These are phyloP conservation scores for Jatropha curcas DNA, from an alignment of 345 rosid species.

Conservation along the genomic window DNA sequence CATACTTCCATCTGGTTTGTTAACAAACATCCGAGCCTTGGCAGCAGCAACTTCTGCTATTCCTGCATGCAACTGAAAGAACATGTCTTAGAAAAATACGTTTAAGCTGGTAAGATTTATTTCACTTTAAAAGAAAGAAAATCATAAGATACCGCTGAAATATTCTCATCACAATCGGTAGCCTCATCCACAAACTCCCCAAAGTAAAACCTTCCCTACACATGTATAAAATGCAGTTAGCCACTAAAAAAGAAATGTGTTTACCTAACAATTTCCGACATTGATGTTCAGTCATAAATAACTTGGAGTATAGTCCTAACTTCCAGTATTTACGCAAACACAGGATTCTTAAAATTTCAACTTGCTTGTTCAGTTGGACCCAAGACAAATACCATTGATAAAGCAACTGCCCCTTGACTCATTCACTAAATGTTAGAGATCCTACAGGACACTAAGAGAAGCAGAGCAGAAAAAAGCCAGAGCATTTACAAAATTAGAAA, in stretches of 20 bases:
- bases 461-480: neutral
- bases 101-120: conserved; percentile 7
- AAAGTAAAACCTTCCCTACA: conserved; percentile 92
- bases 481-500: neutral
- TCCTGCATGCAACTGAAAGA: conserved; percentile 53
- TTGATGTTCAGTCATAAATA: neutral
- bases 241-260: neutral
- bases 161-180: conserved; percentile 66
- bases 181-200: conserved; percentile 69
- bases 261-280: neutral
- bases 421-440: neutral
- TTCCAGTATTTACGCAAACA: neutral
- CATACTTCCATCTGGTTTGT: conserved; percentile 97
- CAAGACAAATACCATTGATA: neutral
- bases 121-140: conserved; percentile 18
- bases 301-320: neutral
- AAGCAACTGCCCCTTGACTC: neutral
- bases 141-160: conserved; percentile 58
- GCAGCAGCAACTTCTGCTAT: conserved; percentile 76
- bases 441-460: neutral
- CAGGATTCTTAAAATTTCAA: neutral
- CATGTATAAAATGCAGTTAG: conserved; percentile 12
- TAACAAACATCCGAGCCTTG: conserved; percentile 12
- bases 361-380: neutral
- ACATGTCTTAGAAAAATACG: conserved; percentile 25